Percentiles rank a stretch among this genome's conserved stretches.
These are phyloP conservation scores for Lactarius psammicola DNA, from an alignment of 768 basidiomycete species.

Conservation along the genomic window DNA sequence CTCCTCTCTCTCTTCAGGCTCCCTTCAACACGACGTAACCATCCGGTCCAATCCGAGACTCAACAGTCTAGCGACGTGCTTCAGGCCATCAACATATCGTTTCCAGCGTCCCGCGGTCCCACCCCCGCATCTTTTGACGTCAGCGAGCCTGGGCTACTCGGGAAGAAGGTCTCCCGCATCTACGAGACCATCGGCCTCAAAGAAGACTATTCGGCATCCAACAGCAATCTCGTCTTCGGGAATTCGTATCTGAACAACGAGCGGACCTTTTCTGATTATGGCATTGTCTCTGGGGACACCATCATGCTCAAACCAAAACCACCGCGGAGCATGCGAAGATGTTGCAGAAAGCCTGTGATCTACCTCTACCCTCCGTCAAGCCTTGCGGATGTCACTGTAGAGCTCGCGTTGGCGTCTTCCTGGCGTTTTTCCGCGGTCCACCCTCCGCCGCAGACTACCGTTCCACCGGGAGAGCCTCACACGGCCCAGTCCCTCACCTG, in stretches of 20 bases:
- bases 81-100: slow-evolving; percentile 1
- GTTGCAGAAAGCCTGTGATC: slow-evolving; percentile 17
- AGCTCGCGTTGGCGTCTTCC: not conserved
- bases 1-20: not conserved
- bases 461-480: not conserved
- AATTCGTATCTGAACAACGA: not conserved
- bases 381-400: slow-evolving; percentile 13
- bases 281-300: not conserved
- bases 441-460: slow-evolving; percentile 4
- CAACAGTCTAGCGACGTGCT: not conserved
- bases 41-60: not conserved
- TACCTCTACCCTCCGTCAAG: slow-evolving; percentile 15
- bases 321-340: not conserved
- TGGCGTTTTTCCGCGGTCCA: slow-evolving; percentile 21
- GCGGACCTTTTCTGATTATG: not conserved
- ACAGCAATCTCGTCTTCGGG: not conserved
- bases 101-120: not conserved
- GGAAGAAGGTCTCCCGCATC: slow-evolving; percentile 3
- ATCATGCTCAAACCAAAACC: not conserved
- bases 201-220: not conserved
- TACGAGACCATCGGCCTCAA: not conserved
- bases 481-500: slow-evolving; percentile 11
- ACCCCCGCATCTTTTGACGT: not conserved
- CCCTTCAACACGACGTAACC: not conserved
- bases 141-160: not conserved